Evolutionary conservation across 345 rosid genomes (phyloP).

Genomic region (Salix suchowensis): DNA sequence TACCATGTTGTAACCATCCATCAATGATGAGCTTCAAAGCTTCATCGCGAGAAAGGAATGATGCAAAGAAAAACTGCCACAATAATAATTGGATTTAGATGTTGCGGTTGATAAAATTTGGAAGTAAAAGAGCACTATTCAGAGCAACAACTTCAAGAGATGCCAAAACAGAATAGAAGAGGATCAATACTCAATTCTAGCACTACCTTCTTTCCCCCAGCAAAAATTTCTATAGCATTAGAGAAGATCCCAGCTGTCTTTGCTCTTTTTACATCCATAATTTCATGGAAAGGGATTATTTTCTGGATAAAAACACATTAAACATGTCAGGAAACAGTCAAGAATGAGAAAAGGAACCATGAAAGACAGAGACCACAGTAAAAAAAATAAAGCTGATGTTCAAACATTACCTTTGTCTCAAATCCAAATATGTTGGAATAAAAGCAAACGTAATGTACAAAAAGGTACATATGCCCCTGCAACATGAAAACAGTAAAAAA

Average conservation of each 20-base stretch:
- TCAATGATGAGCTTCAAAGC: slow-evolving; percentile 58
- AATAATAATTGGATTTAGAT: slow-evolving; percentile 21
- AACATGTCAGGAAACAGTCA: slow-evolving; percentile 12
- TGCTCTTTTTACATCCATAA: slow-evolving; percentile 77
- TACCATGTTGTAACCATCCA: slow-evolving; percentile 49
- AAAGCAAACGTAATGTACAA: slow-evolving; percentile 72
- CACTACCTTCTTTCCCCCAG: slow-evolving; percentile 79
- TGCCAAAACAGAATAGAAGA: slow-evolving; percentile 9
- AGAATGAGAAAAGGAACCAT: slow-evolving; percentile 5
- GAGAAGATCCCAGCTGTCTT: slow-evolving; percentile 96
- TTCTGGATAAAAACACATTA: slow-evolving; percentile 47
- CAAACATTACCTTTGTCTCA: slow-evolving; percentile 82
- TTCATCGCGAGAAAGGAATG: slow-evolving; percentile 70
- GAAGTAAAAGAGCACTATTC: slow-evolving; percentile 3
- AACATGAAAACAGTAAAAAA: slow-evolving; percentile 15
- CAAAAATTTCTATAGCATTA: slow-evolving; percentile 83
- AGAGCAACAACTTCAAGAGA: slow-evolving; percentile 4
- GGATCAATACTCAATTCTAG: neutral
- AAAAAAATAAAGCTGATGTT: neutral
- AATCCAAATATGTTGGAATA: slow-evolving; percentile 98
- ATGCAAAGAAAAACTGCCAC: slow-evolving; percentile 64
- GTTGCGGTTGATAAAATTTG: slow-evolving; percentile 15
- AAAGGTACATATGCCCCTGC: slow-evolving; percentile 98
- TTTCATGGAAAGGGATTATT: slow-evolving; percentile 59
- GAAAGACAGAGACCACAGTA: slow-evolving; percentile 3